Evolutionary conservation across 2,329 filamentous ascomycete genomes (phyloP).

Genomic region (Cladosporium sp.): DNA sequence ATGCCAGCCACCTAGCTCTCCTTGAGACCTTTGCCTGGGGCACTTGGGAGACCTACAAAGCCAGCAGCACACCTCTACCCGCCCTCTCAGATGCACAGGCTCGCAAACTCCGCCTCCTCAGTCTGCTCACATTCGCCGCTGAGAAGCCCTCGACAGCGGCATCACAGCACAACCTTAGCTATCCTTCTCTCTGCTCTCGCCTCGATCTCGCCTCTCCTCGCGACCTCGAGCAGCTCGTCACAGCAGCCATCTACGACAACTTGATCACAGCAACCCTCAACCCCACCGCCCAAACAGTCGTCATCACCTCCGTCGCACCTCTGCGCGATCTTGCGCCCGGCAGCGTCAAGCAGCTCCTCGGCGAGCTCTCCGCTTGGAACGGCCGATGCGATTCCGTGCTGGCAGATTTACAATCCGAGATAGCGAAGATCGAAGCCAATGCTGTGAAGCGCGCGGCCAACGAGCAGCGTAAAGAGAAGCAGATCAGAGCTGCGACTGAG

Average conservation of each 20-base stretch:
- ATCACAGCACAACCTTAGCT: conserved; percentile 55
- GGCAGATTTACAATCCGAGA: conserved; percentile 69
- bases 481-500: conserved; percentile 32
- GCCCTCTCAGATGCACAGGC: conserved; percentile 66
- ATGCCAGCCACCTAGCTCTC: conserved; percentile 60
- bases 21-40: conserved; percentile 91
- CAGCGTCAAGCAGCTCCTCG: conserved; percentile 64
- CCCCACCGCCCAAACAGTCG: conserved; percentile 67
- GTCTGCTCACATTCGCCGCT: conserved; percentile 75
- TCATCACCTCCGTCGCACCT: conserved; percentile 75
- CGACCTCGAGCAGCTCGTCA: conserved; percentile 80
- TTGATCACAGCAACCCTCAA: conserved; percentile 81
- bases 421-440: conserved; percentile 57
- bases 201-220: conserved; percentile 64
- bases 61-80: conserved; percentile 57
- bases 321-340: conserved; percentile 79
- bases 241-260: conserved; percentile 79
- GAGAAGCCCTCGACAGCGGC: conserved; percentile 35
- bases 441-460: conserved; percentile 40
- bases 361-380: conserved; percentile 69
- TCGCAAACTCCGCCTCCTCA: conserved; percentile 85
- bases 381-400: conserved; percentile 72
- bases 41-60: conserved; percentile 74
- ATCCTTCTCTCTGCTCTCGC: conserved; percentile 61
- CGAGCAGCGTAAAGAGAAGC: conserved; percentile 39